Evolutionary conservation across 306 rosid genomes (phyloP).

Genomic region (Comarum palustre): DNA sequence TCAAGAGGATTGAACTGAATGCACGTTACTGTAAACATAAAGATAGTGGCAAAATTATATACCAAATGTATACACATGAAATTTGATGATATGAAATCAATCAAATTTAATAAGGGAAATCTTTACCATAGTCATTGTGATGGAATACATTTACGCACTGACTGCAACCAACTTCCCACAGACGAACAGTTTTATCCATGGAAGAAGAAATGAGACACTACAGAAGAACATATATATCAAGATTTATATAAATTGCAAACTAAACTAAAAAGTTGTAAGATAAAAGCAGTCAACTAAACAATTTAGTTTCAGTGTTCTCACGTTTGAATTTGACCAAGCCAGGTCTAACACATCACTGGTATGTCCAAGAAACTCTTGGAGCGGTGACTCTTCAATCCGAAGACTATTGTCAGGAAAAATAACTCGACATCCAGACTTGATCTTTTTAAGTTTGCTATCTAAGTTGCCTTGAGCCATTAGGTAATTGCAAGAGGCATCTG

Average conservation of each 20-base stretch:
- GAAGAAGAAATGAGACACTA: conserved; percentile 90
- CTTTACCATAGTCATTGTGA: conserved; percentile 76
- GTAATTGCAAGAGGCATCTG: conserved; percentile 38
- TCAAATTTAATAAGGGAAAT: neutral
- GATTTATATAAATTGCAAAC: conserved; percentile 18
- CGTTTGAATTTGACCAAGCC: conserved; percentile 89
- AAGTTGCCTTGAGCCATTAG: conserved; percentile 31
- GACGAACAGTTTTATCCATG: conserved; percentile 81
- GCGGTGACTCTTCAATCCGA: conserved; percentile 62
- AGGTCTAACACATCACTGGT: conserved; percentile 74
- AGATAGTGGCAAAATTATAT: conserved; percentile 6
- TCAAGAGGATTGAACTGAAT: conserved; percentile 78
- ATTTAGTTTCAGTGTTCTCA: conserved; percentile 39
- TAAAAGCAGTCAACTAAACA: neutral
- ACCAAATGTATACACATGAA: neutral
- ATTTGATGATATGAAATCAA: neutral
- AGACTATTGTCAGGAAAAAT: conserved; percentile 65
- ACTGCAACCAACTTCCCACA: conserved; percentile 65
- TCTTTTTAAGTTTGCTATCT: conserved; percentile 30
- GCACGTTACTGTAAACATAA: conserved; percentile 69
- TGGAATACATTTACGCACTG: conserved; percentile 52
- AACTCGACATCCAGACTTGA: conserved; percentile 35
- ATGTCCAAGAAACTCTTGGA: conserved; percentile 72
- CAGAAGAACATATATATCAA: conserved; percentile 26
- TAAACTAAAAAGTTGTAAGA: neutral